Conservation (phyloP, 768 basidiomycete species). For the Phanerochaete sordida region DNA sequence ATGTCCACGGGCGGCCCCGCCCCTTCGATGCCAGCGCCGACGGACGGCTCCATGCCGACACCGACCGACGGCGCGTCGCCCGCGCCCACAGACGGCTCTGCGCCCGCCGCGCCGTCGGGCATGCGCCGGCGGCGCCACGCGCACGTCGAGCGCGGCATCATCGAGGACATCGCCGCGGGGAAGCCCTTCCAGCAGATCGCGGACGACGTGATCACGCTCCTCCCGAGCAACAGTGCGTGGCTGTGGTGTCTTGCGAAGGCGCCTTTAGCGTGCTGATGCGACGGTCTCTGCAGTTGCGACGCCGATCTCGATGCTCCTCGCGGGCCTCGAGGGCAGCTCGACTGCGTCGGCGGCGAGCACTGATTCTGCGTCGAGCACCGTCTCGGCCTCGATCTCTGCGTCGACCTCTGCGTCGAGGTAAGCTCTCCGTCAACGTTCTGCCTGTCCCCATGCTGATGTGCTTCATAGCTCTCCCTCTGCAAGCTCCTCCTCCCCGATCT, state of each 20-base stretch:
- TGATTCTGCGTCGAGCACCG: background rate
- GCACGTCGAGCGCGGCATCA: background rate
- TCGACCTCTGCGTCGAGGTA: background rate
- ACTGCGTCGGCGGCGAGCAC: background rate
- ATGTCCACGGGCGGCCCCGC: background rate
- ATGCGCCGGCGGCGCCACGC: background rate
- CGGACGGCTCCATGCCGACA: background rate
- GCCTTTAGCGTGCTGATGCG: background rate
- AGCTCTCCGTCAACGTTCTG: background rate
- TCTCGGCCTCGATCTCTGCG: background rate
- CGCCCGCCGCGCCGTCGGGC: background rate
- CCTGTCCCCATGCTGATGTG: background rate
- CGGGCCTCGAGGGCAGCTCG: background rate
- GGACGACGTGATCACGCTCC: background rate
- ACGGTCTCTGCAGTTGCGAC: background rate
- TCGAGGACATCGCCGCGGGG: background rate
- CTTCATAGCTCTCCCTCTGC: background rate
- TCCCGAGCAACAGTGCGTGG: slow-evolving; percentile 1
- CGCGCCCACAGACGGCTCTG: background rate
- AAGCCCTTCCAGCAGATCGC: background rate
- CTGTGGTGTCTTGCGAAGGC: background rate
- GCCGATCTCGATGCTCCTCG: background rate
- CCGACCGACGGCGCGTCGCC: background rate
- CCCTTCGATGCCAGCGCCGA: background rate
- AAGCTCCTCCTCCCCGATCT: background rate